A percentile compares a stretch with the other conserved stretches of the same genome.
Conservation (phyloP, 2,329 filamentous ascomycete species). For the Cladorrhinum sp. region DNA sequence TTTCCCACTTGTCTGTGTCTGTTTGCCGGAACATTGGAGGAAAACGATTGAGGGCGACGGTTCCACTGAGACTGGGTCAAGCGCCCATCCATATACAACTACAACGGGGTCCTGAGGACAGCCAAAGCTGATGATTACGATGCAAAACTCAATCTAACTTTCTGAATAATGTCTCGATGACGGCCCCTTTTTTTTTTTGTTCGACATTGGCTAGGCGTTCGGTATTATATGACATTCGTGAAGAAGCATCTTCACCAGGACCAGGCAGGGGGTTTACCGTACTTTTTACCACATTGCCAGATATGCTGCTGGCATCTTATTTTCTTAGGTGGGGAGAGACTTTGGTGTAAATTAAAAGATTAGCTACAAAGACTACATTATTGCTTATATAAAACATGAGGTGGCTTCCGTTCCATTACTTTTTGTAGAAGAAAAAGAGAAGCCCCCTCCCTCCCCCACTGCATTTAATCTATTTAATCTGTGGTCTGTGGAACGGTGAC, state of each 20-base stretch:
- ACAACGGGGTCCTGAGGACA: conserved; percentile 27
- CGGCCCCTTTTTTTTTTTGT: conserved; percentile 24
- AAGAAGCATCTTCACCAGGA: background rate
- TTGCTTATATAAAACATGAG: background rate
- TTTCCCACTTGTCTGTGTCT: conserved; percentile 95
- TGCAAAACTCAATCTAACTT: conserved; percentile 26
- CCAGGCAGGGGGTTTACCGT: background rate
- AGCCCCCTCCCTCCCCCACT: no score
- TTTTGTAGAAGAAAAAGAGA: no score
- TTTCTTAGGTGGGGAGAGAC: background rate
- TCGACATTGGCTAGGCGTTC: conserved; percentile 31
- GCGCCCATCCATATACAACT: conserved; percentile 32
- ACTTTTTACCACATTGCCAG: conserved; percentile 16
- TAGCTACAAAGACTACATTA: background rate
- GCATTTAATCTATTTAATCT: no score
- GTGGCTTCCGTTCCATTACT: no score
- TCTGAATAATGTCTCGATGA: conserved; percentile 34
- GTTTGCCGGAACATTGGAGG: conserved; percentile 90
- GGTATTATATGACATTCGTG: conserved; percentile 19
- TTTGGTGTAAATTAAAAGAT: background rate
- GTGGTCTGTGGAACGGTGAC: background rate
- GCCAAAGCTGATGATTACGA: conserved; percentile 22
- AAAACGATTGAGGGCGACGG: conserved; percentile 93
- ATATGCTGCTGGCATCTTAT: background rate
- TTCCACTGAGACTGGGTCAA: conserved; percentile 62